These are phyloP conservation scores for Candida koratica DNA, from an alignment of 805 yeast genomes.

Conservation along the genomic window DNA sequence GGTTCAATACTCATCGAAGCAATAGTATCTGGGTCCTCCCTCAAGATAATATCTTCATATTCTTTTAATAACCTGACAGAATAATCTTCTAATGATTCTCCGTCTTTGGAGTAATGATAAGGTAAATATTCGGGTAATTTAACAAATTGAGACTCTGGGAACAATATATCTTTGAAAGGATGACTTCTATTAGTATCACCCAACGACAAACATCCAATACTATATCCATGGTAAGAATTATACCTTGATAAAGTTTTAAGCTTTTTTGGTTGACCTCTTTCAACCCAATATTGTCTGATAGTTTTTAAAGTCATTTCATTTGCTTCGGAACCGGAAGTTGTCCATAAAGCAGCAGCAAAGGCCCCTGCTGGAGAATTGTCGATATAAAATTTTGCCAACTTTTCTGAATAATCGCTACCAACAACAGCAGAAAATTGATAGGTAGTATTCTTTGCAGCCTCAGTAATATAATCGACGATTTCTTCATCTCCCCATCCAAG, in stretches of 20 bases:
- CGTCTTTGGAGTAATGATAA: constrained; percentile 26
- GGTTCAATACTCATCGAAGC: constrained; percentile 26
- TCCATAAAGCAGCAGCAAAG: constrained; percentile 40
- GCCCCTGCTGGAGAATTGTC: constrained; percentile 43
- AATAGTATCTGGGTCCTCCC: constrained; percentile 27
- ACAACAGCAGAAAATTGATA: constrained; percentile 24
- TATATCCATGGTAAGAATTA: constrained; percentile 28
- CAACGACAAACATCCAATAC: constrained; percentile 25
- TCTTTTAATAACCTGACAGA: constrained; percentile 19
- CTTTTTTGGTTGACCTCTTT: constrained; percentile 22
- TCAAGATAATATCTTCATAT: constrained; percentile 22
- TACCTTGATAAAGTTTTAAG: constrained; percentile 23
- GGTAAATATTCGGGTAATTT: constrained; percentile 23
- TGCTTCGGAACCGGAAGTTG: constrained; percentile 29
- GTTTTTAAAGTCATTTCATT: constrained; percentile 28
- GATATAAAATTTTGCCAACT: constrained; percentile 24
- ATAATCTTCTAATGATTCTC: constrained; percentile 22
- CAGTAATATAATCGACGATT: constrained; percentile 18
- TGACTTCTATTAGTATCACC: constrained; percentile 18
- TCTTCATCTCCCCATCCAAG: constrained; percentile 30
- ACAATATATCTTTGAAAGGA: constrained; percentile 21
- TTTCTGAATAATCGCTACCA: constrained; percentile 23
- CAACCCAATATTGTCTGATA: constrained; percentile 24
- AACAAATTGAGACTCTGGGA: constrained; percentile 17
- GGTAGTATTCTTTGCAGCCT: constrained; percentile 20